Evolutionary conservation across 495 filamentous ascomycete species (phyloP).

Genomic region (Trichocladium antarcticum): DNA sequence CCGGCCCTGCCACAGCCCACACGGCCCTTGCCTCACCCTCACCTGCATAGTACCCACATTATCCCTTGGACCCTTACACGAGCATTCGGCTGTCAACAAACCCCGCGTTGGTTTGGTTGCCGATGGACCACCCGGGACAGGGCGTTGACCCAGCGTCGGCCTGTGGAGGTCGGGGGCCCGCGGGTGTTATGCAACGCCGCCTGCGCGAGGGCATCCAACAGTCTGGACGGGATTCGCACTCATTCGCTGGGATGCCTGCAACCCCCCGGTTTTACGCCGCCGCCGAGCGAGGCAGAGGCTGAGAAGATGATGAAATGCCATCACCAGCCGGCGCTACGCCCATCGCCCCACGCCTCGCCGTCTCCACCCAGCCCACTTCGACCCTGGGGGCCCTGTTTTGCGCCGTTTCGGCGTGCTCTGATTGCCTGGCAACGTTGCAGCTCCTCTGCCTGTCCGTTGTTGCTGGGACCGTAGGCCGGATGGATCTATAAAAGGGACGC

Average conservation of each 20-base stretch:
- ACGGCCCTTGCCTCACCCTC: no score
- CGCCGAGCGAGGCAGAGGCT: neutral
- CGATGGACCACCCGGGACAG: neutral
- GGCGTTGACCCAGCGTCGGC: no score
- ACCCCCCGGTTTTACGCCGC: neutral
- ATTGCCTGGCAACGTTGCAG: slow-evolving; percentile 4
- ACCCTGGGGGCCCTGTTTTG: slow-evolving; percentile 7
- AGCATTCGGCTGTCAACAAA: no score
- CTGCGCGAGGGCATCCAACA: no score
- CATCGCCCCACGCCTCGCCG: slow-evolving; percentile 2
- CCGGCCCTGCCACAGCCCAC: no score
- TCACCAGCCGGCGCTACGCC: neutral
- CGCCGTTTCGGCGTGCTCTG: neutral
- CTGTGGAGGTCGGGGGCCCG: neutral
- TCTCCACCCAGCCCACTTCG: slow-evolving; percentile 10
- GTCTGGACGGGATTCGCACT: neutral
- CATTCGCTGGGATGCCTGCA: neutral
- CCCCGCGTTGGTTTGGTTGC: no score
- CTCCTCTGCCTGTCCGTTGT: neutral
- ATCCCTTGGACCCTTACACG: no score
- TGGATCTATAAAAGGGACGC: slow-evolving; percentile 2
- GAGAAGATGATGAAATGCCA: neutral
- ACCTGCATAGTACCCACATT: no score
- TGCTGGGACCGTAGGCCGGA: slow-evolving; percentile 1
- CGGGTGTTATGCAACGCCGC: neutral